phyloP scores from a whole-genome alignment of 139 green algal species.

The Chlamydomonas sphaeroides region DNA sequence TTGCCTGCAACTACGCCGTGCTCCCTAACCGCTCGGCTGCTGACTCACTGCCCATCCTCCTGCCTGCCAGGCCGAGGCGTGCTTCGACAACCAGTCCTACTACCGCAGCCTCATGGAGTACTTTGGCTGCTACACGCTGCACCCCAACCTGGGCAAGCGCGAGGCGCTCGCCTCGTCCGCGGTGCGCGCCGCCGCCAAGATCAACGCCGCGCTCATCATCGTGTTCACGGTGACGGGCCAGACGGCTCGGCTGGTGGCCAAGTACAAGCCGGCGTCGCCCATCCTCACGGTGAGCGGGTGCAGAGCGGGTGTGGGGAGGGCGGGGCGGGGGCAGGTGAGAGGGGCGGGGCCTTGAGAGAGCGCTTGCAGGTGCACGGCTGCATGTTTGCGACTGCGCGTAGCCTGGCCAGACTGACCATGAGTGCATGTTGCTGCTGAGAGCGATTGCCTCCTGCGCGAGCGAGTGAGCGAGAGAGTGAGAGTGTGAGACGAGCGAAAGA shows the following conservation, averaged over 20 bases:
- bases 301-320: not conserved
- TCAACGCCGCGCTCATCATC: conserved; percentile 84
- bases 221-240: conserved; percentile 84
- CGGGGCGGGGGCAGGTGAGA: not conserved
- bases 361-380: no score
- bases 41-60: no score
- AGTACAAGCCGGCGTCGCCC: conserved; percentile 86
- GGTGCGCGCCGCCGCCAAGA: conserved; percentile 86
- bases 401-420: no score
- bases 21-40: no score
- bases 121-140: conserved; percentile 49
- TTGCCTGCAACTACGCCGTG: no score
- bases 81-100: conserved; percentile 58
- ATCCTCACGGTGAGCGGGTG: conserved; percentile 60
- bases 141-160: conserved; percentile 65
- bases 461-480: no score
- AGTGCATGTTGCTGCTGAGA: no score
- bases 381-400: no score
- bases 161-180: conserved; percentile 84
- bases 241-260: conserved; percentile 84
- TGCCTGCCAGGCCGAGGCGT: conserved; percentile 47
- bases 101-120: conserved; percentile 61
- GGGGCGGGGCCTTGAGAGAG: no score
- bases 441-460: no score
- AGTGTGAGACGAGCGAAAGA: no score